These are phyloP conservation scores for Turritis glabra DNA, from an alignment of 345 rosid genomes.

Conservation along the genomic window DNA sequence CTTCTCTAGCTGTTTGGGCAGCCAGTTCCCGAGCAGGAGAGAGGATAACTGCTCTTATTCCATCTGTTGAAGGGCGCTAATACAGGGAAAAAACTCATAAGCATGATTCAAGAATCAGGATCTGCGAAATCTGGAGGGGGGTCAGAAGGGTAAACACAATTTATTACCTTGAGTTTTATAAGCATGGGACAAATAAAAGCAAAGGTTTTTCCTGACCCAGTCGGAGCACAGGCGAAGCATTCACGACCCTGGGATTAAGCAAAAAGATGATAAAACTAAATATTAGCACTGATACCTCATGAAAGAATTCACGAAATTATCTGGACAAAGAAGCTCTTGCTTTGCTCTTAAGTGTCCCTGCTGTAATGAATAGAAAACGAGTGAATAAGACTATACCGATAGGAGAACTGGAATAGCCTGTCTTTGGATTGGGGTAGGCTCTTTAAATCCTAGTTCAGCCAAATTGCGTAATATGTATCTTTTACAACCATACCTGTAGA, in stretches of 20 bases:
- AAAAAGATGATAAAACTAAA: constrained; percentile 4
- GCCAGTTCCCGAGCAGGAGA: constrained; percentile 94
- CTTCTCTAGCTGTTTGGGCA: constrained; percentile 86
- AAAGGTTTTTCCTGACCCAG: constrained; percentile 95
- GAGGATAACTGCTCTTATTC: constrained; percentile 81
- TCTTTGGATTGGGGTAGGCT: constrained; percentile 97
- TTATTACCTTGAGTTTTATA: constrained; percentile 81
- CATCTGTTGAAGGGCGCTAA: constrained; percentile 65
- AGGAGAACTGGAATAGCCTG: constrained; percentile 91
- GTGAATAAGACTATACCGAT: constrained; percentile 58
- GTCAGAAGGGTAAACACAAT: not conserved
- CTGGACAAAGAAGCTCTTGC: not conserved
- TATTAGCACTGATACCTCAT: not conserved
- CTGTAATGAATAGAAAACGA: not conserved
- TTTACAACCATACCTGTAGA: constrained; percentile 68
- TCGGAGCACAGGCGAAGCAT: constrained; percentile 97
- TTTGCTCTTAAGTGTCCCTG: not conserved
- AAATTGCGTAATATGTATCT: constrained; percentile 64
- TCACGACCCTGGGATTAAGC: constrained; percentile 66
- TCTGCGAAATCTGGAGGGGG: constrained; percentile 1
- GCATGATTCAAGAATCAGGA: constrained; percentile 22
- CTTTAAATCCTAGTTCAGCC: constrained; percentile 78
- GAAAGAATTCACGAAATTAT: not conserved
- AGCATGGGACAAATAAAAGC: constrained; percentile 94
- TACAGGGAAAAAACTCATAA: constrained; percentile 3